These are phyloP conservation scores for Peniophora sp. DNA, from an alignment of 1,284 basidiomycete genomes.

Conservation along the genomic window DNA sequence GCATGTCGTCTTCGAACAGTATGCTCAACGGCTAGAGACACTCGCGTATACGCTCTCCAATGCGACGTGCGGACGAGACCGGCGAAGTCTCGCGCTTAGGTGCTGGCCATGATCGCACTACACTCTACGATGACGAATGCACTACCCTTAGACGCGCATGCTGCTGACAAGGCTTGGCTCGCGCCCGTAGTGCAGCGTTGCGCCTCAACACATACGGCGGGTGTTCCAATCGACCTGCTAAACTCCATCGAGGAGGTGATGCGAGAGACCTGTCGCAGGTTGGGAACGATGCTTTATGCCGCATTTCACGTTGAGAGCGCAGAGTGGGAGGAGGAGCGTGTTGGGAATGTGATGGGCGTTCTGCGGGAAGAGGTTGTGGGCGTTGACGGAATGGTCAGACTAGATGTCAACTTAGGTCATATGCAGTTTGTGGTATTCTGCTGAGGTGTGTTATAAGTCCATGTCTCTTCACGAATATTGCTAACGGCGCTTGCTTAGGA, in stretches of 20 bases:
- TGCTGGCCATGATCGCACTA: slow-evolving; percentile 28
- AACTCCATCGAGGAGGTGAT: slow-evolving; percentile 24
- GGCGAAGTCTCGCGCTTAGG: slow-evolving; percentile 17
- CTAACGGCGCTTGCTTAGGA: slow-evolving; percentile 19
- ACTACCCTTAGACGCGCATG: slow-evolving; percentile 3
- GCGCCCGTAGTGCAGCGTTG: slow-evolving; percentile 23
- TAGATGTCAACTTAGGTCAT: slow-evolving; percentile 34
- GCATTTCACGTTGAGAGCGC: slow-evolving; percentile 21
- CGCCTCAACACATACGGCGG: slow-evolving; percentile 26
- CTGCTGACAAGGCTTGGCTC: slow-evolving; percentile 19
- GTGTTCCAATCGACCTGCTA: slow-evolving; percentile 17
- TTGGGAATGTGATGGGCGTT: slow-evolving; percentile 9
- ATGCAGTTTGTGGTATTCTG: slow-evolving; percentile 30
- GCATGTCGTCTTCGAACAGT: slow-evolving; percentile 33
- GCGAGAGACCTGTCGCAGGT: slow-evolving; percentile 38
- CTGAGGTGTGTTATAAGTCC: slow-evolving; percentile 22
- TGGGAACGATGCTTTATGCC: slow-evolving; percentile 34
- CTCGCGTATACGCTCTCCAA: slow-evolving; percentile 25
- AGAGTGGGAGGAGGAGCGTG: slow-evolving; percentile 1
- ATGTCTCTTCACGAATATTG: background rate
- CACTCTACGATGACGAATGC: slow-evolving; percentile 18
- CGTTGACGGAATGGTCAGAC: slow-evolving; percentile 35
- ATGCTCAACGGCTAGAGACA: slow-evolving; percentile 32
- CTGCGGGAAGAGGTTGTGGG: slow-evolving; percentile 24
- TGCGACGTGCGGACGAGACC: slow-evolving; percentile 4